Conservation (phyloP, 2,329 filamentous ascomycete genomes). For the Exophiala dermatitidis region DNA sequence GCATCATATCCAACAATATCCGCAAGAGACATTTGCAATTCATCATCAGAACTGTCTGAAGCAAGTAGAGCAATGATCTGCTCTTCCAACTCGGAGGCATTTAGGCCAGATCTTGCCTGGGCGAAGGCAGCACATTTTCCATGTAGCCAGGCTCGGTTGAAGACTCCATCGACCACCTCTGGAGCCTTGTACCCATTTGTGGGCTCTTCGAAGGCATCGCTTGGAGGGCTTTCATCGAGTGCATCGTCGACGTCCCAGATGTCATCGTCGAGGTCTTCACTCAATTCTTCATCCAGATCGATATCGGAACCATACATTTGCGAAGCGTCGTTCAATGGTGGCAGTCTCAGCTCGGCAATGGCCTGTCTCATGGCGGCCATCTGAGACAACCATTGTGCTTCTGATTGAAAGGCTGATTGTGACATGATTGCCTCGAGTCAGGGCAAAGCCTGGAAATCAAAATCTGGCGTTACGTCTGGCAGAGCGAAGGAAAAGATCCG, state of each 20-base stretch:
- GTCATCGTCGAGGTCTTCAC: slow-evolving; percentile 63
- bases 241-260: slow-evolving; percentile 76
- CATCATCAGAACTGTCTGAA: slow-evolving; percentile 66
- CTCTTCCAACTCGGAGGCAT: slow-evolving; percentile 62
- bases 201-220: slow-evolving; percentile 61
- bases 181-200: slow-evolving; percentile 37
- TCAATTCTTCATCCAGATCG: slow-evolving; percentile 53
- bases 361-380: slow-evolving; percentile 79
- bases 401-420: slow-evolving; percentile 29
- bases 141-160: slow-evolving; percentile 63
- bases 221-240: slow-evolving; percentile 33
- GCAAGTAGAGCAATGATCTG: slow-evolving; percentile 70
- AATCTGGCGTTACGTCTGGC: not conserved
- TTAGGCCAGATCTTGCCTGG: slow-evolving; percentile 57
- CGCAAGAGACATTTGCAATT: slow-evolving; percentile 81
- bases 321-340: slow-evolving; percentile 40
- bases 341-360: slow-evolving; percentile 62
- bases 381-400: slow-evolving; percentile 75
- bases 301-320: slow-evolving; percentile 49
- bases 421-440: slow-evolving; percentile 15
- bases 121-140: slow-evolving; percentile 62
- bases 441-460: not conserved
- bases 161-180: slow-evolving; percentile 33
- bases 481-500: not conserved
- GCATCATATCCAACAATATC: slow-evolving; percentile 92